Base-by-base conservation (phyloP, 345 rosid species). In the Mallotus nudiflorus region DNA sequence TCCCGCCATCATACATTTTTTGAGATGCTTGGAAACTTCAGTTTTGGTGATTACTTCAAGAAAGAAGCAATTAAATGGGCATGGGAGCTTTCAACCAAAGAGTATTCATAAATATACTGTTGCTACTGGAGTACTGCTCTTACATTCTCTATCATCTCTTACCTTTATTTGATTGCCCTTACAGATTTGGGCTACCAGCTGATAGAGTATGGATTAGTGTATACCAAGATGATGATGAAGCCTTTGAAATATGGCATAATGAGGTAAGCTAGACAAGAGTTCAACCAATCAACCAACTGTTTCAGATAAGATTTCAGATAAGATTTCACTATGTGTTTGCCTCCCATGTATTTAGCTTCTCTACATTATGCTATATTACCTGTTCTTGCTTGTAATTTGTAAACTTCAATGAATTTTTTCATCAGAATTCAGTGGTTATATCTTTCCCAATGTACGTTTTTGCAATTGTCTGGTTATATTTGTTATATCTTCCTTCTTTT, bases 21-120 rank as follows among this genome's bases (percentile, higher is more conserved):
- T 80, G 98, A 91, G 86, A 94, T 94, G 98, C 92, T 94, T 22
- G 96, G 98, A 62, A 94, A 94, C 82, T 94, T 94, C 77, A 91
- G 96, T 71, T 91, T 94, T 37, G 98, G 98, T 55, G 98, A 94
- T 79, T 94, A 94, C 81, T 91, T 94, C 78, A 94, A 91, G 84
- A 87, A 78, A 76, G 97, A 94, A 64, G 98, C 98, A 20, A 90
- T 94, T 54, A 80, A 65, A 70, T 91, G 98, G 96, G 97, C 98
- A 25, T 94, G 97, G 98, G 98, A 94, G 85, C 88, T 94, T 63
- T 94, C 98, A 46, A 91, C 93, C 7, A 62, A 33, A 48, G 96
- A 86, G 95, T 89, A 85, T 80, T 90, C 62, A 66, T 57, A 56
- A 42, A 42, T 71, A 70, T 70, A 66, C 52, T 39, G 18, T 62